Evolutionary conservation across 768 basidiomycete genomes (phyloP).

Genomic region (Saitozyma sp.): DNA sequence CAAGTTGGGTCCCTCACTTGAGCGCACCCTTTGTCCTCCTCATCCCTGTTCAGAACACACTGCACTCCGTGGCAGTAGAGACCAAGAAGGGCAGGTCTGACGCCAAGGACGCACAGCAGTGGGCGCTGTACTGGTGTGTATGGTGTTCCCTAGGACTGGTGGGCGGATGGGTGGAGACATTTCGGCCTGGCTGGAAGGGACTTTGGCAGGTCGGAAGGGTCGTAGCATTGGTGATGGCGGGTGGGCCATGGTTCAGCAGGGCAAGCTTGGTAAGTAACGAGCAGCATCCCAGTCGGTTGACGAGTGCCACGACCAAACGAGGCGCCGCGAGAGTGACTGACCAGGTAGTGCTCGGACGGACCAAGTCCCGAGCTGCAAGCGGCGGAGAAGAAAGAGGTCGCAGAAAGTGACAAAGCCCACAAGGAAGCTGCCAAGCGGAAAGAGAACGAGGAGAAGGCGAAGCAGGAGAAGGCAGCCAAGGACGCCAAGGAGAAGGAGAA

Average conservation of each 20-base stretch:
- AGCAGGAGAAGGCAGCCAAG: conserved; percentile 4
- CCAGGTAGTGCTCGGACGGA: neutral
- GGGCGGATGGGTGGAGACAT: conserved; percentile 24
- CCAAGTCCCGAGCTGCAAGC: conserved; percentile 12
- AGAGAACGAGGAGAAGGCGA: conserved; percentile 7
- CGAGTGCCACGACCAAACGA: neutral
- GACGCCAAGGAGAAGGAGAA: conserved; percentile 7
- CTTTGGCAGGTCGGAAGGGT: conserved; percentile 25
- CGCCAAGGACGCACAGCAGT: conserved; percentile 26
- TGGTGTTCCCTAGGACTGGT: conserved; percentile 15
- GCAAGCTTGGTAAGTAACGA: conserved; percentile 27
- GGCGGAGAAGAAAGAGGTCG: conserved; percentile 20
- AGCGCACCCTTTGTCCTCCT: conserved; percentile 28
- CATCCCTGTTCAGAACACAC: conserved; percentile 34
- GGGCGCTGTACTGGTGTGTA: conserved; percentile 33
- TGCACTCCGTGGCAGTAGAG: conserved; percentile 8
- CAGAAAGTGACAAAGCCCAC: neutral
- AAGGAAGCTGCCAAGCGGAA: conserved; percentile 9
- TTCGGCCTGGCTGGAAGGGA: conserved; percentile 25
- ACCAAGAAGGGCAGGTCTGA: neutral
- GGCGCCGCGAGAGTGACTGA: too few relatives aligned
- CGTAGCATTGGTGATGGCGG: conserved; percentile 22
- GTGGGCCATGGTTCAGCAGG: conserved; percentile 40
- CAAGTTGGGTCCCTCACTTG: conserved; percentile 28
- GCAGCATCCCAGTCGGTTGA: neutral